phyloP scores from a whole-genome alignment of 2,329 filamentous ascomycete genomes.

The Sporothrix phasma region DNA sequence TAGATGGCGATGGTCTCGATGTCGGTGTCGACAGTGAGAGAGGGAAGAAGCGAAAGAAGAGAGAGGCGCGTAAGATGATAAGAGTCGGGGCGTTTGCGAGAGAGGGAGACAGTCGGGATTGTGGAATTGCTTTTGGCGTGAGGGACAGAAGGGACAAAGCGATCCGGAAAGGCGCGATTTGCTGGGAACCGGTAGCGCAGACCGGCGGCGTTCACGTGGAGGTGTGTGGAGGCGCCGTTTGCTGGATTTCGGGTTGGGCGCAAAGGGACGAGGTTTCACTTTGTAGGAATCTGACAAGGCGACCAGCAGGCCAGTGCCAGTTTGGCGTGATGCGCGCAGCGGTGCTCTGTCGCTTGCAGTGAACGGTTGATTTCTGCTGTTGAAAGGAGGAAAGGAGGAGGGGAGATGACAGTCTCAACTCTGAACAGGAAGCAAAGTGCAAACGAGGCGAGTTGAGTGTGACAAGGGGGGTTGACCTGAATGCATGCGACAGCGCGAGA shows the following conservation, averaged over 20 bases:
- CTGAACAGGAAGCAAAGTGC: neutral
- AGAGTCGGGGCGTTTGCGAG: neutral
- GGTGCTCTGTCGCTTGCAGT: neutral
- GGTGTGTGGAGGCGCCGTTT: constrained; percentile 8
- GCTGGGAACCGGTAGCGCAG: neutral
- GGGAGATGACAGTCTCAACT: neutral
- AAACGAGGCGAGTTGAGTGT: neutral
- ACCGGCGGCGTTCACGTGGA: constrained; percentile 10
- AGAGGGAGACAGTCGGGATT: neutral
- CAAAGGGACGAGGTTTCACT: neutral
- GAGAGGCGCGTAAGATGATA: neutral
- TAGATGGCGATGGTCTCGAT: neutral
- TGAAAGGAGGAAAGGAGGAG: neutral
- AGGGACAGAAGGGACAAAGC: neutral
- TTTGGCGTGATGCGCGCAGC: neutral
- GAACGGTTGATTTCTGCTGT: neutral
- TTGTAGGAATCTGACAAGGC: neutral
- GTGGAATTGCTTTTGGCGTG: neutral
- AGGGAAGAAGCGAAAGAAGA: neutral
- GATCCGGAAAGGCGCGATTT: constrained; percentile 7
- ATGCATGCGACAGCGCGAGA: neutral
- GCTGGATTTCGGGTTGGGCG: neutral
- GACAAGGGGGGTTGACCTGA: neutral
- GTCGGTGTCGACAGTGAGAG: neutral
- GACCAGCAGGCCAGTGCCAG: neutral